phyloP scores from a whole-genome alignment of 139 green algal species.

The Chlorella ohadii region DNA sequence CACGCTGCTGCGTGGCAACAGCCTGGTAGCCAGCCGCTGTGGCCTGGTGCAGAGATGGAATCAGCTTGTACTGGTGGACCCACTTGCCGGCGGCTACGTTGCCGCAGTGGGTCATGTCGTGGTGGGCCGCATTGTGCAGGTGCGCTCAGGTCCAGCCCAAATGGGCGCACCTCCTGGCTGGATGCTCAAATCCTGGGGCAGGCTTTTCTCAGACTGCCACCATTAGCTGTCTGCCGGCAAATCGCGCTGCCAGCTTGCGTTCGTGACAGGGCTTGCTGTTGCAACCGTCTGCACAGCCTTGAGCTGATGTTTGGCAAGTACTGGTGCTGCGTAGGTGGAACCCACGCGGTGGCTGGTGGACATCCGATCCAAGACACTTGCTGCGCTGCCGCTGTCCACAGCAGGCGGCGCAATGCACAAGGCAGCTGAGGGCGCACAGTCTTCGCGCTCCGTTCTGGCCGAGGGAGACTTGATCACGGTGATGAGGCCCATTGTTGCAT shows the following conservation, averaged over 20 bases:
- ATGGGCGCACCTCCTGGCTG: no score
- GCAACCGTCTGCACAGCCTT: background rate
- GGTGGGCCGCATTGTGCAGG: slow-evolving; percentile 9
- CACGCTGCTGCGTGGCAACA: background rate
- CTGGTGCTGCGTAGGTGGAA: background rate
- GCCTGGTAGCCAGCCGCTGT: slow-evolving; percentile 15
- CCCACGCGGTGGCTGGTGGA: slow-evolving; percentile 16
- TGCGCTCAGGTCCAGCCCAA: background rate
- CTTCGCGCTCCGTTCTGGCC: background rate
- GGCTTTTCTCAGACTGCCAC: no score
- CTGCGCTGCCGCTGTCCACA: slow-evolving; percentile 8
- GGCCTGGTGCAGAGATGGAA: slow-evolving; percentile 8
- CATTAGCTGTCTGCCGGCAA: no score
- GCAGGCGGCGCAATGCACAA: background rate
- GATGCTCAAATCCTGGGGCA: no score
- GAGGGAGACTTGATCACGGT: slow-evolving; percentile 28
- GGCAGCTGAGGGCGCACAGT: background rate
- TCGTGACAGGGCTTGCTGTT: no score
- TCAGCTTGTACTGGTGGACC: slow-evolving; percentile 19
- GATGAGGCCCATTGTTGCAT: no score
- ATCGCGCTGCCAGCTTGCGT: no score
- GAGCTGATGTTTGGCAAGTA: background rate
- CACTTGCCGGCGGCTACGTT: background rate
- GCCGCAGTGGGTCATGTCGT: slow-evolving; percentile 14
- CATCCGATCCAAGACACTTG: background rate